Base-by-base conservation (phyloP, 148 eudicot species). In the Beta vulgaris region DNA sequence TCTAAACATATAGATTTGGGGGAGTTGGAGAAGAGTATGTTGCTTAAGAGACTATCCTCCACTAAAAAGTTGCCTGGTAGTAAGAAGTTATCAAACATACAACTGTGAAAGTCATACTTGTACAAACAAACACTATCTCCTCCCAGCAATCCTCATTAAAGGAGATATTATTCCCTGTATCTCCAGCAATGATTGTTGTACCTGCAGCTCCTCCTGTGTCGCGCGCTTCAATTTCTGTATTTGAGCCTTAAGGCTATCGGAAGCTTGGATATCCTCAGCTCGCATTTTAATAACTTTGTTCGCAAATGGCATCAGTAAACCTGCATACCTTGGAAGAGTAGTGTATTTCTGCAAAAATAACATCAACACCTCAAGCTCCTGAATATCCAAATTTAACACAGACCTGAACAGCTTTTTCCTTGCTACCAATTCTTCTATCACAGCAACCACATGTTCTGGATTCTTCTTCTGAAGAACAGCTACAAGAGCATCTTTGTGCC, bases 161-260 rank as follows among this genome's bases (percentile, higher is more conserved):
- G 98, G 98, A 39, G 97, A 92, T 69, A 92, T 88, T 18, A 95
- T 81, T 60, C 98, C 98, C 78, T 92, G 97, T 65, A 95, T 85
- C 84, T 95, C 97, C 62, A 85, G 82, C 84, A 95, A 77, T 2
- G 93, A 86, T 71, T 90, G 83, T 59, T 95, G 96, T 75, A 89
- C 80, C 62, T 85, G 84, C 42, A 95, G 82, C 89, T 95, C 98
- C 80, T 95, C 98, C 42, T 82, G 87, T 69, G 92, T 79, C 0
- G 89, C 79, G 37, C 98, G 63, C 85, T 87, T 92, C 42, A 95
- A 68, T 73, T 95, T 95, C 72, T 83, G 82, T 71, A 92, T 69
- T 59, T 86, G 89, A 39, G 77, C 83, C 71, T 77, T 88, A 35
- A 95, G 79, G 12, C 64, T 70, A 70, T 86, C 88, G 5, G 85